Percentiles rank a stretch among this genome's conserved stretches.
These are phyloP conservation scores for Phytophthora gonapodyides DNA, from an alignment of 352 stramenopile species.

Conservation along the genomic window DNA sequence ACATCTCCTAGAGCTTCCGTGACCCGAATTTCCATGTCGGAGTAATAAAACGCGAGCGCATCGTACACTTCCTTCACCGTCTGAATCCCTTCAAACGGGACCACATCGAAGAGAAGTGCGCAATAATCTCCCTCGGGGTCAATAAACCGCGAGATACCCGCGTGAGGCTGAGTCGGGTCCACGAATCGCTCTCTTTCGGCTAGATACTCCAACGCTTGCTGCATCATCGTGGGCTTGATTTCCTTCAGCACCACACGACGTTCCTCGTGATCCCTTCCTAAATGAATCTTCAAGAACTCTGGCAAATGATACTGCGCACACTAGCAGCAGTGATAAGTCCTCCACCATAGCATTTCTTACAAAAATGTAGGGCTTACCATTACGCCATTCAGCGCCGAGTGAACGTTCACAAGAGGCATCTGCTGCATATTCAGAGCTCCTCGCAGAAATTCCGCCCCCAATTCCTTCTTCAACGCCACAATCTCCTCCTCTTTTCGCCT, in stretches of 20 bases:
- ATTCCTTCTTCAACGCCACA: constrained; percentile 14
- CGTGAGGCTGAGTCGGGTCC: constrained; percentile 22
- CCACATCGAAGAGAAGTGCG: constrained; percentile 43
- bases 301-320: constrained; percentile 20
- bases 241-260: constrained; percentile 25
- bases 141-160: constrained; percentile 33
- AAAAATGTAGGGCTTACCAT: constrained; percentile 12
- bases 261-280: constrained; percentile 21
- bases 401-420: constrained; percentile 38
- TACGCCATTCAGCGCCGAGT: constrained; percentile 36
- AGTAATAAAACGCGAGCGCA: constrained; percentile 37
- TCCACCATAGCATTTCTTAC: constrained; percentile 10
- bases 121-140: constrained; percentile 39
- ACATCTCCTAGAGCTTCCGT: constrained; percentile 49
- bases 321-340: constrained; percentile 24
- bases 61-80: constrained; percentile 51
- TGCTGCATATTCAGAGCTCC: constrained; percentile 36
- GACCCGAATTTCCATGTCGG: constrained; percentile 54
- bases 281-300: not conserved
- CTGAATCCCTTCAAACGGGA: constrained; percentile 37
- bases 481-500: not conserved
- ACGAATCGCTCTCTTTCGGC: constrained; percentile 27
- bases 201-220: constrained; percentile 24
- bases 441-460: constrained; percentile 28
- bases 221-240: constrained; percentile 32